These are phyloP conservation scores for Stylonectria norvegica DNA, from an alignment of 2,329 filamentous ascomycete genomes.

Conservation along the genomic window DNA sequence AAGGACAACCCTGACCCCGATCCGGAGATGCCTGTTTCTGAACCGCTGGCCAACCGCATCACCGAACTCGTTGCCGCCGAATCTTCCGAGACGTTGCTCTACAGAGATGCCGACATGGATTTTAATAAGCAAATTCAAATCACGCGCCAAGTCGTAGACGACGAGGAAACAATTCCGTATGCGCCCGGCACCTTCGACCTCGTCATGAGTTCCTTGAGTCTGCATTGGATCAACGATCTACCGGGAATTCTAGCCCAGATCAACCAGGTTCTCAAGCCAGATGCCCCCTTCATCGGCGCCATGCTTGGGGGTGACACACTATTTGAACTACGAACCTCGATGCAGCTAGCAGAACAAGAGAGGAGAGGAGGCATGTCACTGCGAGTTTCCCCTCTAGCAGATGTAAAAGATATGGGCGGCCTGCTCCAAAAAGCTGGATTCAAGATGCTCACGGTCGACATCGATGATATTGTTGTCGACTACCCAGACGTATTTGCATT, in stretches of 20 bases:
- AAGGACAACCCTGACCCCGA: slow-evolving; percentile 64
- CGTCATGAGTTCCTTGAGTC: slow-evolving; percentile 79
- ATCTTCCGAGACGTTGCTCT: slow-evolving; percentile 71
- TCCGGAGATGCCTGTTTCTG: slow-evolving; percentile 51
- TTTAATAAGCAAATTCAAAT: slow-evolving; percentile 75
- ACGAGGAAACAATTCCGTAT: slow-evolving; percentile 74
- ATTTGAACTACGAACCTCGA: slow-evolving; percentile 86
- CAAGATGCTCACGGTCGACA: slow-evolving; percentile 92
- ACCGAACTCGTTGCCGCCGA: slow-evolving; percentile 76
- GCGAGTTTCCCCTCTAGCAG: slow-evolving; percentile 85
- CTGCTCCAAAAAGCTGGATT: slow-evolving; percentile 84
- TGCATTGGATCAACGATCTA: slow-evolving; percentile 98
- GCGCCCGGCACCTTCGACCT: slow-evolving; percentile 77
- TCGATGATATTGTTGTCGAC: slow-evolving; percentile 95
- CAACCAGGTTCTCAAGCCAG: slow-evolving; percentile 83
- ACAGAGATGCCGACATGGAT: slow-evolving; percentile 70
- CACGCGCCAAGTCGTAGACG: slow-evolving; percentile 68
- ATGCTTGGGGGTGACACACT: slow-evolving; percentile 96
- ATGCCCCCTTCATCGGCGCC: slow-evolving; percentile 86
- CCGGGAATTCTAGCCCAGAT: slow-evolving; percentile 81
- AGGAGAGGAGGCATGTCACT: slow-evolving; percentile 87
- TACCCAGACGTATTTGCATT: slow-evolving; percentile 86
- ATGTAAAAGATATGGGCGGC: slow-evolving; percentile 87
- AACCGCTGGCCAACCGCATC: slow-evolving; percentile 69
- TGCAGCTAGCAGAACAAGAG: slow-evolving; percentile 90